These are phyloP conservation scores for Fusarium buharicum DNA, from an alignment of 2,329 filamentous ascomycete genomes.

Conservation along the genomic window DNA sequence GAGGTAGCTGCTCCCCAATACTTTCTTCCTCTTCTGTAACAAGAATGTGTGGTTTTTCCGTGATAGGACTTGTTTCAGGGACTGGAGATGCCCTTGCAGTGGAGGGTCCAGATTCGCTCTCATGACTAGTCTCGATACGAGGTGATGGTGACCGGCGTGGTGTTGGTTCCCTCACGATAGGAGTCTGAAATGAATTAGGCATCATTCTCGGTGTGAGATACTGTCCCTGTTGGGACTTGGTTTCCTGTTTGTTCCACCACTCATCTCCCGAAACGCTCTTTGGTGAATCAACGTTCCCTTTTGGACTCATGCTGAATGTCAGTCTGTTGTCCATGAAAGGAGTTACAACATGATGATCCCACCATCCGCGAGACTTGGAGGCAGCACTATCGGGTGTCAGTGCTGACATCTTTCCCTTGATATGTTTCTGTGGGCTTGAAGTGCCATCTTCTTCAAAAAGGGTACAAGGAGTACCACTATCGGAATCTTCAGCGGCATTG, in stretches of 20 bases:
- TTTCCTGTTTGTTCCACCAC: slow-evolving; percentile 51
- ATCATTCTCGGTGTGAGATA: slow-evolving; percentile 32
- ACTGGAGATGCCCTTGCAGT: slow-evolving; percentile 34
- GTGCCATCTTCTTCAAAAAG: slow-evolving; percentile 76
- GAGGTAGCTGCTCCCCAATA: slow-evolving; percentile 59
- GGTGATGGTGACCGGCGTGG: slow-evolving; percentile 51
- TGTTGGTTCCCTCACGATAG: slow-evolving; percentile 52
- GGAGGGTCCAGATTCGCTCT: slow-evolving; percentile 31
- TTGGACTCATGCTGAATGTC: slow-evolving; percentile 56
- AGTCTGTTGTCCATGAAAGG: slow-evolving; percentile 67
- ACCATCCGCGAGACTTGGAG: slow-evolving; percentile 75
- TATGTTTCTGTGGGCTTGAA: slow-evolving; percentile 52
- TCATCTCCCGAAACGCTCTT: slow-evolving; percentile 47
- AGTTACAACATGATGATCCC: slow-evolving; percentile 79
- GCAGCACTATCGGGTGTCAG: slow-evolving; percentile 61
- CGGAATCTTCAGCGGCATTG: slow-evolving; percentile 57
- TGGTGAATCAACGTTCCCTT: slow-evolving; percentile 48
- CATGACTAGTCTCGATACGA: slow-evolving; percentile 24
- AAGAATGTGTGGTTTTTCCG: slow-evolving; percentile 55
- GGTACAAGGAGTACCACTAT: slow-evolving; percentile 68
- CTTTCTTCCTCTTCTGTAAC: slow-evolving; percentile 50
- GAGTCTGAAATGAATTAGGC: slow-evolving; percentile 44
- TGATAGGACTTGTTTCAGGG: slow-evolving; percentile 28
- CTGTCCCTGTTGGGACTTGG: slow-evolving; percentile 27
- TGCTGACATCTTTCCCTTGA: slow-evolving; percentile 52